phyloP scores from a whole-genome alignment of 306 rosid genomes.

The Lupinus albus region DNA sequence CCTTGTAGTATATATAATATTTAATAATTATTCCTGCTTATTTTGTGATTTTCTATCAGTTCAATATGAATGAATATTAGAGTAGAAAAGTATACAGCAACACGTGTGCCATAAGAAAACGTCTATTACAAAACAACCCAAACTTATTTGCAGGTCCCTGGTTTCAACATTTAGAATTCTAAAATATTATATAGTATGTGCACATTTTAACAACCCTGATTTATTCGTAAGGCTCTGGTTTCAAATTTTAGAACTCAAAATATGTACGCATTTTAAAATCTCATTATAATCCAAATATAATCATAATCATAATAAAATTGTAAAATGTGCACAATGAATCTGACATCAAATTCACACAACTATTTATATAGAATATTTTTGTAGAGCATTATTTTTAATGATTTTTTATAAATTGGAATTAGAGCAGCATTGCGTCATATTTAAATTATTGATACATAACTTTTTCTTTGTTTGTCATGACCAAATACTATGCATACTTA shows the following conservation, averaged over 20 bases:
- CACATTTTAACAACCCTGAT: constrained; percentile 14
- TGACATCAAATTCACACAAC: not conserved
- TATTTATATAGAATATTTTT: not conserved
- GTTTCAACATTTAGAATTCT: not conserved
- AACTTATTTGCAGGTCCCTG: constrained; percentile 12
- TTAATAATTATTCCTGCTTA: constrained; percentile 23
- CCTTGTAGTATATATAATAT: not conserved
- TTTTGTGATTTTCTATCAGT: constrained; percentile 14
- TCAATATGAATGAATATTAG: constrained; percentile 31
- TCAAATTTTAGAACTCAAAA: not conserved
- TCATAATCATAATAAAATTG: not conserved
- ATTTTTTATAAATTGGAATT: not conserved
- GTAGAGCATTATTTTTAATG: not conserved
- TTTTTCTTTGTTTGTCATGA: not conserved
- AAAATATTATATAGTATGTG: too few relatives aligned
- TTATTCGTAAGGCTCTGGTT: constrained; percentile 8
- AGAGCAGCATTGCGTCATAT: not conserved
- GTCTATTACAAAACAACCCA: constrained; percentile 15
- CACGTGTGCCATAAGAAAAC: constrained; percentile 35
- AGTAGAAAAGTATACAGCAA: constrained; percentile 36
- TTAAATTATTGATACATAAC: not conserved
- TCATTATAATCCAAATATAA: not conserved
- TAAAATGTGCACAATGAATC: not conserved
- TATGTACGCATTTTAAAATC: not conserved
- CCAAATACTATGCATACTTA: not conserved